phyloP scores from a whole-genome alignment of 345 rosid genomes.

The Psidium friedrichsthalianum region DNA sequence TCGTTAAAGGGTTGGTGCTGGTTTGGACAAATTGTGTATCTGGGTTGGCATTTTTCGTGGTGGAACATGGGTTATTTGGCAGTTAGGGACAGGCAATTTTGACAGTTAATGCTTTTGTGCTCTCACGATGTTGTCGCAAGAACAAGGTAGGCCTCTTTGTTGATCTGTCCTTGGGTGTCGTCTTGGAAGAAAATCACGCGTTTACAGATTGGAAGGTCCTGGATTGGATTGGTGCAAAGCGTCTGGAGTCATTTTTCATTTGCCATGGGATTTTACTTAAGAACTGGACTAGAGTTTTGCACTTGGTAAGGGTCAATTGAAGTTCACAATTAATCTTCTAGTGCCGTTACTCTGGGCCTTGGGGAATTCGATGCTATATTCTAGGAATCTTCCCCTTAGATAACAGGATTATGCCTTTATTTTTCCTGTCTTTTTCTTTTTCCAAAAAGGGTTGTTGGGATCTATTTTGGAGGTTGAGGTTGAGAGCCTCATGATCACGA shows the following conservation, averaged over 20 bases:
- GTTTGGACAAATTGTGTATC: not conserved
- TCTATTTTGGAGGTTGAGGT: not conserved
- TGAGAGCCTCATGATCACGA: not conserved
- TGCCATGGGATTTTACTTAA: not conserved
- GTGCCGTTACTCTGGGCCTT: fast-evolving
- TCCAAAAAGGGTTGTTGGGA: not conserved
- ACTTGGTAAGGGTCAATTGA: not conserved
- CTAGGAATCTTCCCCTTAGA: not conserved
- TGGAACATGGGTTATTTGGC: not conserved
- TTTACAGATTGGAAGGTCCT: no score
- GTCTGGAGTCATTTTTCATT: not conserved
- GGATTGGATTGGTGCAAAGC: no score
- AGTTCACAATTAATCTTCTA: not conserved
- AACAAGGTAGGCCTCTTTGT: not conserved
- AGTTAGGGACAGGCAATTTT: not conserved
- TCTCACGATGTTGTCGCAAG: not conserved
- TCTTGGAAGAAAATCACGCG: not conserved
- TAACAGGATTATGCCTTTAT: not conserved
- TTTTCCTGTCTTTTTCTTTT: not conserved
- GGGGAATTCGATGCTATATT: not conserved
- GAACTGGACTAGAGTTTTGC: not conserved
- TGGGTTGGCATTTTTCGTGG: not conserved
- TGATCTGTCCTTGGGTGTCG: not conserved
- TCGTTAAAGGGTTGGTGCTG: not conserved
- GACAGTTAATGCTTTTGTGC: not conserved